phyloP scores from a whole-genome alignment of 108 stramenopile species.

The Cyclostephanos invisitatus region DNA sequence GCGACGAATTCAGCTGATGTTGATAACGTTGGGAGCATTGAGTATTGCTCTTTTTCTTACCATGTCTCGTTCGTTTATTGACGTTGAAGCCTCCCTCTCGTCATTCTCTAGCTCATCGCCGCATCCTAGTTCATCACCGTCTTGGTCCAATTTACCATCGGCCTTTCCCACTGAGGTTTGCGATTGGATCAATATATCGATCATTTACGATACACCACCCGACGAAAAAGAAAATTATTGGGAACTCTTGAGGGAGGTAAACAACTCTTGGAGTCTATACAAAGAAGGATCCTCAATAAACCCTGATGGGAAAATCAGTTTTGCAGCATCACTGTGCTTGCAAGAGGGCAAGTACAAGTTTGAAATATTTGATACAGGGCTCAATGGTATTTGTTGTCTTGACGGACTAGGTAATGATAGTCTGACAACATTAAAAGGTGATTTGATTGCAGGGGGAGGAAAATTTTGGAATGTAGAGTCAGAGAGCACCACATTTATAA shows the following conservation, averaged over 20 bases:
- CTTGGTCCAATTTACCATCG: background rate
- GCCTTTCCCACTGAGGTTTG: background rate
- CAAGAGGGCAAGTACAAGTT: conserved; percentile 4
- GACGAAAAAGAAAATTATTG: background rate
- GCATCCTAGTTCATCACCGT: background rate
- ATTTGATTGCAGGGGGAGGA: background rate
- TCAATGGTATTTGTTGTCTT: background rate
- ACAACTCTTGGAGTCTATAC: no score
- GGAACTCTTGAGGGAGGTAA: background rate
- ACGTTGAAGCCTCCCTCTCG: no score
- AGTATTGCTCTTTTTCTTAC: no score
- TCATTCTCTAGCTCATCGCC: background rate
- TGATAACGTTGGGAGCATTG: no score
- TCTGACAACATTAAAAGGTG: background rate
- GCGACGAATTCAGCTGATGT: no score
- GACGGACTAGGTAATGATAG: background rate
- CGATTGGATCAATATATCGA: background rate
- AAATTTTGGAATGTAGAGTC: background rate
- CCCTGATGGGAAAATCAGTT: background rate
- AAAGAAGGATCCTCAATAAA: background rate
- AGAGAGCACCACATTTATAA: background rate
- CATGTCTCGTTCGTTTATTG: no score
- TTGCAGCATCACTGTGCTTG: background rate
- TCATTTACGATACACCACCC: background rate
- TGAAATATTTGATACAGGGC: conserved; percentile 1